These are phyloP conservation scores for Amphirosellinia nigrospora DNA, from an alignment of 495 filamentous ascomycete genomes.

Conservation along the genomic window DNA sequence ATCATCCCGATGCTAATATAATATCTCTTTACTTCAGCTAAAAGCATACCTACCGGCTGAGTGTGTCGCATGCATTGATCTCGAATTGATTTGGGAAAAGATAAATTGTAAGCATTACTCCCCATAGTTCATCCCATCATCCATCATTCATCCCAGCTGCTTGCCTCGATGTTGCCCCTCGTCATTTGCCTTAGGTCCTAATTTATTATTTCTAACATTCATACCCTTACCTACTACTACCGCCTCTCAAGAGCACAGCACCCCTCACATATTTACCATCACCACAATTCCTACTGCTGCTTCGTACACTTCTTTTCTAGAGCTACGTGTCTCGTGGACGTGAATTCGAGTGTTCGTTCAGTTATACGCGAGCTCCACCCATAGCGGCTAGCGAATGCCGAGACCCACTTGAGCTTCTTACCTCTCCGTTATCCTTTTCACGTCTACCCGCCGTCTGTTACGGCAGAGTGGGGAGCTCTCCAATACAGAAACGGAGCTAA, in stretches of 20 bases:
- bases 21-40: not conserved
- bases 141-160: not conserved
- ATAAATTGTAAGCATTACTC: not conserved
- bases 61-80: not conserved
- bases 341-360: not conserved
- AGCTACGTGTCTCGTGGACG: not conserved
- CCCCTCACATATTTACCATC: not conserved
- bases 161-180: not conserved
- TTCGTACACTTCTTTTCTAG: not conserved
- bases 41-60: not conserved
- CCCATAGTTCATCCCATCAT: not conserved
- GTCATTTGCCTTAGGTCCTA: too few relatives aligned
- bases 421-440: not conserved
- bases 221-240: not conserved
- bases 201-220: too few relatives aligned
- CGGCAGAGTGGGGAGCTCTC: constrained; percentile 1
- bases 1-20: not conserved
- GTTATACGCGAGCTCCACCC: not conserved
- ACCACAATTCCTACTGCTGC: too few relatives aligned
- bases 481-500: not conserved
- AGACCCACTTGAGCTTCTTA: not conserved
- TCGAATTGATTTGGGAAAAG: not conserved
- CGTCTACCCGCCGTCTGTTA: constrained; percentile 1
- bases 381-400: not conserved
- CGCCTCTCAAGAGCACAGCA: not conserved